Evolutionary conservation across 108 stramenopile species (phyloP), one percentile per base, ranked within the genome.

Genomic region (Cyclostephanos tholiformis): DNA sequence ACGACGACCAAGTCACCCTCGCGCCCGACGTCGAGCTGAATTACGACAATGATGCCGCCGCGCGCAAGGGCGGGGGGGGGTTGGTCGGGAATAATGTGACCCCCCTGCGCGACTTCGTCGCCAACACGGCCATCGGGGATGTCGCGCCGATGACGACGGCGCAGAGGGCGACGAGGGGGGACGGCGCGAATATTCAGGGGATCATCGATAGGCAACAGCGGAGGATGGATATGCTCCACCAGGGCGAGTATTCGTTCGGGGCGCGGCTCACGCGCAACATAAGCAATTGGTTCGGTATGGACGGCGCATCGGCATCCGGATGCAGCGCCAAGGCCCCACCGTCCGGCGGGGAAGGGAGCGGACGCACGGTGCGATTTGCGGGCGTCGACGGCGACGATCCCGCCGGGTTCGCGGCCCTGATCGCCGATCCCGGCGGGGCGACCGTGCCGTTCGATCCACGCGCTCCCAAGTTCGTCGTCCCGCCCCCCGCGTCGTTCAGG

Each of bases 401-500:
- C n/a, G n/a, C n/a, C n/a, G n/a, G n/a, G 38, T 39, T 17, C n/a
- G 43, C 57, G 23, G 52, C 63, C 23, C 22, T 49, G 6, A 52
- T 48, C 46, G 60, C 66, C 29, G 25, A 39, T n/a, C n/a, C n/a
- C 65, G 59, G 23, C 38, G 77, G 62, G n/a, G 57, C 52, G 41
- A 27, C 13, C 50, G 26, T 69, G 13, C 17, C 53, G 11, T 53
- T 17, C 50, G n/a, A 30, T 17, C 30, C 51, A 32, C 25, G 66
- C 12, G 35, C 50, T 5, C 32, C 69, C 14, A 67, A 32, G 30
- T 71, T 78, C 22, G 48, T 78, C 26, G 69, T 65, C 0, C 77
- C 77, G 44, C 62, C 77, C 30, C 65, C 77, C 36, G 65, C 68
- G 22, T 51, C 26, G 13, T 71, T 78, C 23, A 56, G 69, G n/a